These are phyloP conservation scores for Peronospora belbahrii DNA, from an alignment of 352 stramenopile genomes.

Conservation along the genomic window DNA sequence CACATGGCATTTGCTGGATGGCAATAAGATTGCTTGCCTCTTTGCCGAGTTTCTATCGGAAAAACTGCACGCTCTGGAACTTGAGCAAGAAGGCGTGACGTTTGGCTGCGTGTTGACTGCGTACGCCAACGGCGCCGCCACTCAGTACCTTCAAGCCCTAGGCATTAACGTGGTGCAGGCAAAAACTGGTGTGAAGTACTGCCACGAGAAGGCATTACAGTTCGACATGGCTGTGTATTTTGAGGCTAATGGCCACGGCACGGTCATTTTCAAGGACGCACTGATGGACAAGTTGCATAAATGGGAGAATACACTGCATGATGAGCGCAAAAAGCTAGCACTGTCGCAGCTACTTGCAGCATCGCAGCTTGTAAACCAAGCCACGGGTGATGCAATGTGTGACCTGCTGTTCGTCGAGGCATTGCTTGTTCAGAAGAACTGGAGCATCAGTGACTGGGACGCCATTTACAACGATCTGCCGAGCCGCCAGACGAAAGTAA, in stretches of 20 bases:
- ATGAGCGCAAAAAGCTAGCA: conserved; percentile 76
- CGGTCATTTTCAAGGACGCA: conserved; percentile 91
- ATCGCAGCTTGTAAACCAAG: conserved; percentile 93
- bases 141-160: conserved; percentile 76
- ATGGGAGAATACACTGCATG: conserved; percentile 62
- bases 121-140: conserved; percentile 97
- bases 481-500: conserved; percentile 83
- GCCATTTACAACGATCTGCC: conserved; percentile 93
- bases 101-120: conserved; percentile 98
- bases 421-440: conserved; percentile 87
- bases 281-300: conserved; percentile 83
- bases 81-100: conserved; percentile 71
- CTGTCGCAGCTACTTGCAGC: conserved; percentile 79
- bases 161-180: conserved; percentile 80
- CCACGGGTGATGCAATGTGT: conserved; percentile 95
- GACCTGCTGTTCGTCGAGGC: conserved; percentile 95
- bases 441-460: conserved; percentile 89
- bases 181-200: conserved; percentile 98
- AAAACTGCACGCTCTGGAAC: conserved; percentile 73
- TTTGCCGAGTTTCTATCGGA: conserved; percentile 91
- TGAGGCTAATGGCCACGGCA: conserved; percentile 99
- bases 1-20: conserved; percentile 89
- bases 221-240: conserved; percentile 99
- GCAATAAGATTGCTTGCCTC: conserved; percentile 97
- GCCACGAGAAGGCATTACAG: conserved; percentile 91